Conservation (phyloP, 768 basidiomycete species). For the Favolaschia claudopus region DNA sequence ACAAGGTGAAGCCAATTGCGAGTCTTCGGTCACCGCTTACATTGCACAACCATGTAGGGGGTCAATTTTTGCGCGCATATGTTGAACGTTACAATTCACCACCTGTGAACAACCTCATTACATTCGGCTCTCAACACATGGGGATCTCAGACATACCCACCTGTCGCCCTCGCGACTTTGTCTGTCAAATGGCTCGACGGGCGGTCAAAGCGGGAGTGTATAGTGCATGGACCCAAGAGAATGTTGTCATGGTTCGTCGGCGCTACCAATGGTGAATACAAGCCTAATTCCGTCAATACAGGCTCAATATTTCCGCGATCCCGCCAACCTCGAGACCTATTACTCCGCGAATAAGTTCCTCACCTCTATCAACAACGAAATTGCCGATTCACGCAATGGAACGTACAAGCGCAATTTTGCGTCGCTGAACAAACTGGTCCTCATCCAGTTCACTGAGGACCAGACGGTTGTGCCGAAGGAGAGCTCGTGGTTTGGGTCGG, state of each 20-base stretch:
- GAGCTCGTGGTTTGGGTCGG: conserved; percentile 86
- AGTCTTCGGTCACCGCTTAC: neutral
- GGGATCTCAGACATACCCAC: conserved; percentile 79
- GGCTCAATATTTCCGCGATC: conserved; percentile 91
- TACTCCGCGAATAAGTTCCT: conserved; percentile 71
- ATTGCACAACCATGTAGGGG: conserved; percentile 51
- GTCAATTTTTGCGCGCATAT: conserved; percentile 89
- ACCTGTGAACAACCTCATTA: conserved; percentile 80
- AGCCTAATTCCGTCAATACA: conserved; percentile 34
- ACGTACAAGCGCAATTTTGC: conserved; percentile 69
- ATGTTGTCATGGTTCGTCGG: conserved; percentile 70
- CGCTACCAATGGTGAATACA: neutral
- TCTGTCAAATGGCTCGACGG: conserved; percentile 73
- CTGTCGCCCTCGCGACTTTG: conserved; percentile 69
- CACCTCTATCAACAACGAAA: conserved; percentile 81
- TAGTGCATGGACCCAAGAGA: conserved; percentile 75
- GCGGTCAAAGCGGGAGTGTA: conserved; percentile 73
- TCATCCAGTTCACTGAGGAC: conserved; percentile 78
- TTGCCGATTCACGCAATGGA: conserved; percentile 56
- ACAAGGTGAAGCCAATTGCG: conserved; percentile 62
- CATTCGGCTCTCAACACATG: conserved; percentile 90
- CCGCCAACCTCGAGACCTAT: conserved; percentile 63
- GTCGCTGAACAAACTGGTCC: conserved; percentile 70
- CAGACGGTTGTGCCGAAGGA: conserved; percentile 85
- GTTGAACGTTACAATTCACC: conserved; percentile 79